Evolutionary conservation across 108 stramenopile species (phyloP), one percentile per base, ranked within the genome.

Genomic region (Aurantiochytrium sp.): DNA sequence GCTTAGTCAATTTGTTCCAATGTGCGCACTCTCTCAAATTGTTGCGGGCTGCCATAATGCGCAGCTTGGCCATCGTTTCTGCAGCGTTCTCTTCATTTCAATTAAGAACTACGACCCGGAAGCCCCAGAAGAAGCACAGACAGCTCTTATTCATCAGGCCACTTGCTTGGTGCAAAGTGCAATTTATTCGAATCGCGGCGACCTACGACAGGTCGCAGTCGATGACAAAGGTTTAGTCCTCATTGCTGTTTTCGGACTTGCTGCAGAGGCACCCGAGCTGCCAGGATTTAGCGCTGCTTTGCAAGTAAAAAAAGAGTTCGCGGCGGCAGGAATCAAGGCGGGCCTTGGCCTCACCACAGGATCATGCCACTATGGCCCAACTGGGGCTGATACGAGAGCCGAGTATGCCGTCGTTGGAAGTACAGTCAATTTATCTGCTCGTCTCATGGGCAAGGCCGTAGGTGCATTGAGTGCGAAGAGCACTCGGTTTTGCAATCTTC

Each of bases 211-310:
- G 28, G 51, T 83, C 18, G 76, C 76, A 6, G 51, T 83, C n/a
- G 76, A 83, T 53, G 76, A 83, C 51, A 83, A 83, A 83, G 76
- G 76, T 23, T 35, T 83, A 6, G 76, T 83, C 8, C 45, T 83
- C n/a, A 83, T 83, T 53, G 12, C 19, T 53, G 51, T 83, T 25
- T 83, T 83, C 51, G 76, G 76, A 23, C 45, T 83, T 53, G 19
- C 76, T 35, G 76, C 49, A 6, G 10, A 83, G 51, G 51, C 14
- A 6, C 51, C 76, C 28, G 76, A 83, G 76, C n/a, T n/a, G 6
- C n/a, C 12, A 14, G 23, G 76, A 6, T 53, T 83, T 2, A 23
- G 6, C 6, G 76, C 76, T 6, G 76, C 76, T 6, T 8, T 47
- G 49, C n/a, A 12, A 45, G 3, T 83, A 0, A 83, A n/a, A 28